Base-by-base conservation (phyloP, 2,329 filamentous ascomycete genomes). In the Neonectria hederae region DNA sequence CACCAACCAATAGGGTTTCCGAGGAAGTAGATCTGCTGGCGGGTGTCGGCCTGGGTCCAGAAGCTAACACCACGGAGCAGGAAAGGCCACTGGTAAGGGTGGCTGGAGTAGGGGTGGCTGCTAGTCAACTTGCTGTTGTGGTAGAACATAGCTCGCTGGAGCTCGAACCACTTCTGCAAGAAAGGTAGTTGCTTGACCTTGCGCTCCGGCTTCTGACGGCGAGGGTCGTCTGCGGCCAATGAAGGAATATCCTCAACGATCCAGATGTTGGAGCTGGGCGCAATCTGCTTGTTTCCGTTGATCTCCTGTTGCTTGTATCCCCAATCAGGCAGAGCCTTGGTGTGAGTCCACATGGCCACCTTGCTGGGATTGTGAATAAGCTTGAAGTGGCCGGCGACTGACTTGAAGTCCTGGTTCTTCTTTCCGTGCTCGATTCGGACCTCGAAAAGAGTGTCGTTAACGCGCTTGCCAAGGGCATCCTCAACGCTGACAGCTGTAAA, bases 321-420 rank as follows among this genome's bases (percentile, higher is more conserved):
- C 96, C 96, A 99, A 4, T 99, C 96, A 5, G 96, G 96, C n/a
- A 99, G 88, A 54, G 96, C 93, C 64, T 90, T 96, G 38, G 92
- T 92, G 79, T 98, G 95, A 28, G 96, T 99, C 96, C 96, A 99
- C 95, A 99, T 97, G 69, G 96, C 95, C 54, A 99, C 96, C 79
- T 97, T 97, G 79, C 93, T 97, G 8, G 95, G 94, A 75, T 92
- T 89, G 80, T 99, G 96, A 72, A 99, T 88, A 65, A 99, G 87
- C 83, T 97, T 98, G 87, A 99, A 97, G 81, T 97, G 92, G 66
- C 93, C 91, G 10, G 95, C 90, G 76, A 97, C 87, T 66, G 92
- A 95, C 83, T 93, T 95, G 84, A 98, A 97, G 62, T 95, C 90
- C 75, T 95, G 91, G 26, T 86, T 85, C 46, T 84, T 76, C 81